phyloP scores from a whole-genome alignment of 768 basidiomycete genomes.

The Coprinopsis cinerea region DNA sequence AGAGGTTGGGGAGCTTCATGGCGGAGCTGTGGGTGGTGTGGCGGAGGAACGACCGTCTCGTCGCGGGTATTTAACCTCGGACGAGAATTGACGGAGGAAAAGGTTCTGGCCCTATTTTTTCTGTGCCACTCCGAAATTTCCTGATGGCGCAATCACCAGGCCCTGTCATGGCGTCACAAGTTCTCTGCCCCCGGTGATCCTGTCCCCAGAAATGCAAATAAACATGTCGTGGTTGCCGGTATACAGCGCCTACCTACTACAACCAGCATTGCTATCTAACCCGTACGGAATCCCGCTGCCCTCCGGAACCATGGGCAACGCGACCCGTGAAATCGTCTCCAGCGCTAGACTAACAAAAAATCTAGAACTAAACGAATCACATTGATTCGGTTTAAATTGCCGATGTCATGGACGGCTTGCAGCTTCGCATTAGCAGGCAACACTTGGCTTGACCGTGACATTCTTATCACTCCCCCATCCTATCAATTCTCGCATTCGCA shows the following conservation, averaged over 20 bases:
- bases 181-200: too few species aligned
- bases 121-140: not conserved
- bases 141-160: slow-evolving; percentile 5
- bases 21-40: slow-evolving; percentile 12
- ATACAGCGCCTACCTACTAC: not conserved
- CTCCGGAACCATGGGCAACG: too few species aligned
- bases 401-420: not conserved
- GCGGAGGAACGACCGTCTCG: not conserved
- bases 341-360: too few species aligned
- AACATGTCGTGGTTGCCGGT: not conserved
- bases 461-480: slow-evolving; percentile 41
- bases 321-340: too few species aligned
- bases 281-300: too few species aligned
- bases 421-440: too few species aligned
- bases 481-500: slow-evolving; percentile 68
- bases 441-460: not conserved
- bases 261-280: too few species aligned
- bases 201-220: not conserved
- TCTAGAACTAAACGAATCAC: too few species aligned
- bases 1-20: slow-evolving; percentile 9
- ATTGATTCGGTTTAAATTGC: not conserved
- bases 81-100: not conserved
- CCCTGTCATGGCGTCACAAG: not conserved
- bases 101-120: not conserved
- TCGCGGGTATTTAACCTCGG: not conserved